These are phyloP conservation scores for Gnomoniopsis sp. DNA, from an alignment of 2,329 filamentous ascomycete species.

Conservation along the genomic window DNA sequence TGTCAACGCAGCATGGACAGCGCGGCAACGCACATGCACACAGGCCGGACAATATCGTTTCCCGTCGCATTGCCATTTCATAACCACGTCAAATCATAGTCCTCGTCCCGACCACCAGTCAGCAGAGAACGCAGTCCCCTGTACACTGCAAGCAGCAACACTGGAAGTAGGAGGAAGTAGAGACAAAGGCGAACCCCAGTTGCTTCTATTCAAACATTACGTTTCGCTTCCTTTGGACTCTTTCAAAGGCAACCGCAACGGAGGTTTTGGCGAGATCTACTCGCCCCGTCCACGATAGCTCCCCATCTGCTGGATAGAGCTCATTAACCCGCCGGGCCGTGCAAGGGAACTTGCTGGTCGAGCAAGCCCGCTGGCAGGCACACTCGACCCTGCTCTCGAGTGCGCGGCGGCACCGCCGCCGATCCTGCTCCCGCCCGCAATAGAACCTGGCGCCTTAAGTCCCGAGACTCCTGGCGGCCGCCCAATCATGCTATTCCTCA, in stretches of 20 bases:
- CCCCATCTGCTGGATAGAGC: slow-evolving; percentile 85
- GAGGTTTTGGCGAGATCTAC: slow-evolving; percentile 1
- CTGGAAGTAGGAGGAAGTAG: background rate
- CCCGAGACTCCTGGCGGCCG: slow-evolving; percentile 44
- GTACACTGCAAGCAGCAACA: background rate
- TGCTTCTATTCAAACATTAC: background rate
- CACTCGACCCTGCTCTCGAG: slow-evolving; percentile 42
- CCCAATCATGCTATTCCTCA: slow-evolving; percentile 48
- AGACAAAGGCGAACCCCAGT: too few species aligned
- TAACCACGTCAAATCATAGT: background rate
- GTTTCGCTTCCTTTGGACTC: background rate
- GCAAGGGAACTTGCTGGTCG: slow-evolving; percentile 47
- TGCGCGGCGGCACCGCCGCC: slow-evolving; percentile 32
- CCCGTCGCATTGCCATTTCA: background rate
- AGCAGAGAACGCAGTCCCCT: background rate
- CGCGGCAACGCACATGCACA: background rate
- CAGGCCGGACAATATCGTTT: background rate
- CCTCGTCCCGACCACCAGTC: background rate
- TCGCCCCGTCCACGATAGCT: slow-evolving; percentile 47
- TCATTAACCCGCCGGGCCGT: slow-evolving; percentile 70
- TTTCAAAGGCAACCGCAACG: background rate
- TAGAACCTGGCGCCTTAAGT: slow-evolving; percentile 56
- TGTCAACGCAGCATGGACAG: too few species aligned
- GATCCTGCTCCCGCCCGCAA: slow-evolving; percentile 36
- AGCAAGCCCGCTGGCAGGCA: slow-evolving; percentile 38